Conservation (phyloP, 1,284 basidiomycete genomes). For the Leccinum pseudoinsigne region DNA sequence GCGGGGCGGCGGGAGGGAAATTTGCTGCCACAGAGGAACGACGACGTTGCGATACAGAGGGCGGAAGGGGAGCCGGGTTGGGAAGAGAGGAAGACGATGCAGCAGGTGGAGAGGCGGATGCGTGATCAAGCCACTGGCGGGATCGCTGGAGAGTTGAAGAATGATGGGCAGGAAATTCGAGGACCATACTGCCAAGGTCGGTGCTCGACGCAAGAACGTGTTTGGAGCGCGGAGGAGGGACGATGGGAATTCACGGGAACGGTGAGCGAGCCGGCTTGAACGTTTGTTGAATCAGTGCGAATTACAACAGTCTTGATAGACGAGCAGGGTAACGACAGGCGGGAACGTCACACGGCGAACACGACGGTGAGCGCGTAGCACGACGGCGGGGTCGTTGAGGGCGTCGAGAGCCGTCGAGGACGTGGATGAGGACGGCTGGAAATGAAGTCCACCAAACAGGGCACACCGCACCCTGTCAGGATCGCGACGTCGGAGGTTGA, state of each 20-base stretch:
- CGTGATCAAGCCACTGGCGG: constrained; percentile 51
- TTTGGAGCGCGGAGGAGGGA: background rate
- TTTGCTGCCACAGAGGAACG: constrained; percentile 69
- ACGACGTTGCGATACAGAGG: constrained; percentile 47
- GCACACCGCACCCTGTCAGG: constrained; percentile 16
- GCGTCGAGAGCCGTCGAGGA: constrained; percentile 10
- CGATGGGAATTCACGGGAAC: constrained; percentile 8
- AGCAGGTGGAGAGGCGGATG: constrained; percentile 25
- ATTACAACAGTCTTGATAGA: constrained; percentile 18
- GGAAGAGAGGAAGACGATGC: constrained; percentile 38
- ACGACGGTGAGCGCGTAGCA: constrained; percentile 19
- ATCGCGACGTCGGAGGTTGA: constrained; percentile 30
- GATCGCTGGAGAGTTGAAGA: constrained; percentile 38
- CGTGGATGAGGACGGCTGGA: constrained; percentile 3
- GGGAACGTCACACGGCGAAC: constrained; percentile 14
- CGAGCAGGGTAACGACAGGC: background rate
- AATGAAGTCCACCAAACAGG: constrained; percentile 10
- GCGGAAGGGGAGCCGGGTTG: constrained; percentile 37
- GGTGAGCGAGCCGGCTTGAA: constrained; percentile 8
- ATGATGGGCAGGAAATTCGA: constrained; percentile 51
- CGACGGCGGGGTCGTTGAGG: constrained; percentile 5
- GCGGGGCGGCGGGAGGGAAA: constrained; percentile 64
- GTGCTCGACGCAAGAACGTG: background rate
- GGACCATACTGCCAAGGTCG: constrained; percentile 44
- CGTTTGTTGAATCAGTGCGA: constrained; percentile 16